These are phyloP conservation scores for Wallacemonas sp. DNA, from an alignment of 208 protist species.

Conservation along the genomic window DNA sequence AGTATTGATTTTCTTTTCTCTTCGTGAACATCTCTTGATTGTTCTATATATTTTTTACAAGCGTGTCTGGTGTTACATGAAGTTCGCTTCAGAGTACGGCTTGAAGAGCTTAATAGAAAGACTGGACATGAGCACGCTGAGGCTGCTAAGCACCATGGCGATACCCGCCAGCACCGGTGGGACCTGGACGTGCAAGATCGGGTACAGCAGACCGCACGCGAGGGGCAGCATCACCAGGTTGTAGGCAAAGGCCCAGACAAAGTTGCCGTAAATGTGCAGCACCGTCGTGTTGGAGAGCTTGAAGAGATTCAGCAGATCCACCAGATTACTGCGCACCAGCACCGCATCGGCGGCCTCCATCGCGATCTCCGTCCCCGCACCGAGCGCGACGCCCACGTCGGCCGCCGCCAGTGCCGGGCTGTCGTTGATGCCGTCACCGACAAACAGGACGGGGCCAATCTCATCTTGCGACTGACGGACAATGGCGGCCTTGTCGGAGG, in stretches of 20 bases:
- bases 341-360: conserved; percentile 86
- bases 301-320: conserved; percentile 71
- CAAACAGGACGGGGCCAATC: conserved; percentile 65
- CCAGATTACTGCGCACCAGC: conserved; percentile 73
- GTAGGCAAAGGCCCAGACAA: conserved; percentile 90
- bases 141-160: conserved; percentile 81
- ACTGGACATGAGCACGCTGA: conserved; percentile 78
- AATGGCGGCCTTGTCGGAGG: conserved; percentile 78
- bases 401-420: conserved; percentile 84
- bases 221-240: conserved; percentile 88
- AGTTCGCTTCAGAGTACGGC: conserved; percentile 37
- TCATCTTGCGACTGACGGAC: conserved; percentile 71
- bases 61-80: too few relatives aligned
- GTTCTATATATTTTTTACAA: too few relatives aligned
- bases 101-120: conserved; percentile 75
- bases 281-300: conserved; percentile 67
- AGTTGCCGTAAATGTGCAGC: conserved; percentile 85
- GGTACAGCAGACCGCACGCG: conserved; percentile 78
- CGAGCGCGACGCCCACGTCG: conserved; percentile 87
- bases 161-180: conserved; percentile 70
- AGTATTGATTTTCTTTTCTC: too few relatives aligned
- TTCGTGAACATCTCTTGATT: too few relatives aligned
- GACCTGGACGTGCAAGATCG: conserved; percentile 61
- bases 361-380: conserved; percentile 80
- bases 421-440: conserved; percentile 94